Evolutionary conservation across 306 rosid genomes (phyloP).

Genomic region (Astragalus glycyphyllos): DNA sequence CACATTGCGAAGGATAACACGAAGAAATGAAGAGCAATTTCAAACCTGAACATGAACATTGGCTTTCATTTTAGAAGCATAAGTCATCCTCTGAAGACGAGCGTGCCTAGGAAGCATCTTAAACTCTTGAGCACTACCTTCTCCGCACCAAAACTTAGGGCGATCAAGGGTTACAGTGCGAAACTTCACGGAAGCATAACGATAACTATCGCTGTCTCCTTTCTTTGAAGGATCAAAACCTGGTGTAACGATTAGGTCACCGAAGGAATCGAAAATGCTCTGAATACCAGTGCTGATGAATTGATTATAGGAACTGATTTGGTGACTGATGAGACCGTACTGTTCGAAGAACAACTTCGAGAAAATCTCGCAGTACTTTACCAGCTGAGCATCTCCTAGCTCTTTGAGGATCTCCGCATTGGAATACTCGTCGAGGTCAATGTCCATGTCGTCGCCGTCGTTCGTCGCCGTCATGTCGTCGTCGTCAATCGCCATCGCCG

Average conservation of each 20-base stretch:
- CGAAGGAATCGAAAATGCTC: slow-evolving; percentile 65
- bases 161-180: slow-evolving; percentile 70
- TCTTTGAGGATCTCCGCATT: slow-evolving; percentile 46
- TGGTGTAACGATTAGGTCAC: slow-evolving; percentile 72
- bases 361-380: slow-evolving; percentile 58
- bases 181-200: slow-evolving; percentile 73
- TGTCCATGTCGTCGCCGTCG: slow-evolving; percentile 39
- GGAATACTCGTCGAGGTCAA: slow-evolving; percentile 25
- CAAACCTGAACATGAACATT: slow-evolving; percentile 63
- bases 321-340: slow-evolving; percentile 88
- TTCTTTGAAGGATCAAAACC: slow-evolving; percentile 89
- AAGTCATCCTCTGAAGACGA: slow-evolving; percentile 93
- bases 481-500: slow-evolving; percentile 20
- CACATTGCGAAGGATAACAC: not conserved
- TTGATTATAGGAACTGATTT: slow-evolving; percentile 77
- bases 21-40: not conserved
- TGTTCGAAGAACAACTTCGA: slow-evolving; percentile 61
- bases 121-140: slow-evolving; percentile 57
- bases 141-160: slow-evolving; percentile 84
- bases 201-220: slow-evolving; percentile 66
- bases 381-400: slow-evolving; percentile 47
- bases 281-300: slow-evolving; percentile 64
- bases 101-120: slow-evolving; percentile 92
- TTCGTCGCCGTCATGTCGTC: slow-evolving; percentile 34
- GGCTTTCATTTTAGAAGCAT: slow-evolving; percentile 71